Base-by-base conservation (phyloP, 306 rosid species). In the Quercus bicolor region DNA sequence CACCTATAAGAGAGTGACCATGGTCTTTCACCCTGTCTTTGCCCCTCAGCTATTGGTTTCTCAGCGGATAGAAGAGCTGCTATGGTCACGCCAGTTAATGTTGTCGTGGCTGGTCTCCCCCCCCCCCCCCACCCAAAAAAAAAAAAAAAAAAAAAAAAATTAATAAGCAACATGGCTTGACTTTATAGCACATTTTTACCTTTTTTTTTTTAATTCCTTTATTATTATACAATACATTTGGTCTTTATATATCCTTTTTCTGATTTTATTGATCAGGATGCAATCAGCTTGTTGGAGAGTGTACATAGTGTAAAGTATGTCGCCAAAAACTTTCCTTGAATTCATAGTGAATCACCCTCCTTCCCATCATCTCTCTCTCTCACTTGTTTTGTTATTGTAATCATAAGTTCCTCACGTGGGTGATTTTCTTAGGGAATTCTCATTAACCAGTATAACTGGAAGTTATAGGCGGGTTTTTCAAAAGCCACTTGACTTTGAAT, bases 381-480 rank as follows among this genome's bases (percentile, higher is more conserved):
- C 54, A n/a, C 78, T 68, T 52, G 13, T 51, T 72, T 75, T 73
- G 53, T 73, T 40, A 24, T 73, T 72, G 73, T 81, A 77, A 76
- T 48, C 18, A 48, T 13, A 31, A 71, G 55, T 23, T 80, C 13
- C 16, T 23, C 61, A 61, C 6, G 31, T 59, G 53, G 56, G 31
- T 15, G 55, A 26, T 28, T 86, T 77, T 48, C 16, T 68, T 8
- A 95, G 98, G 93, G 99, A 95, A 84, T 95, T 95, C 85, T 95
- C 99, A 20, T 91, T 95, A 76, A 87, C 98, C 23, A 85, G 80
- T 76, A 73, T 95, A 89, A 95, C 96, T 24, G 99, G 98, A 82
- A 84, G 98, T 80, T 95, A 91, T 75, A 87, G 99, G 85, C 89
- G 86, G 79, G 97, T 91, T 79, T 93, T 93, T 68, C 97, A 93